Evolutionary conservation across 2,329 filamentous ascomycete species (phyloP).

Genomic region (Macroventuria anomochaeta): DNA sequence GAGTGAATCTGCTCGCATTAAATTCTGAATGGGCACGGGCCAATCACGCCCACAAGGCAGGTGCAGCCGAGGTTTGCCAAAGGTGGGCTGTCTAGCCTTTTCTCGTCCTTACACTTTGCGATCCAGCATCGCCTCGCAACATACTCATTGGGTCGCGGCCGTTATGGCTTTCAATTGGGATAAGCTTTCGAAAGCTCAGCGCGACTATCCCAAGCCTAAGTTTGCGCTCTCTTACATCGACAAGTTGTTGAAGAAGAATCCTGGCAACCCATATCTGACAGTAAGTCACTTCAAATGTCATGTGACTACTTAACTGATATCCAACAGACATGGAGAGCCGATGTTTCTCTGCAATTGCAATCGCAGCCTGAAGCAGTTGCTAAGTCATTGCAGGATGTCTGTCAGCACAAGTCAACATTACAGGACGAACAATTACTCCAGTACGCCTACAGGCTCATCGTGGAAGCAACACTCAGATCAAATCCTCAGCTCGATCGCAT

Average conservation of each 20-base stretch:
- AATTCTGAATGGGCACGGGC: conserved; percentile 4
- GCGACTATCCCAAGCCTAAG: conserved; percentile 45
- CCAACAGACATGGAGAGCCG: conserved; percentile 42
- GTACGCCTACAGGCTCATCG: conserved; percentile 35
- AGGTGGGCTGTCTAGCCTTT: conserved; percentile 25
- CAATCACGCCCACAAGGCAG: neutral
- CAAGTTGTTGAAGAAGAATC: conserved; percentile 46
- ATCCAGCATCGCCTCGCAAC: conserved; percentile 7
- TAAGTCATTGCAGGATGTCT: conserved; percentile 25
- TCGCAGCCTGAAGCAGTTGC: conserved; percentile 17
- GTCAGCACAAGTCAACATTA: conserved; percentile 30
- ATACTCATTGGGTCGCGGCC: conserved; percentile 1
- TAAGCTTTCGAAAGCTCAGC: conserved; percentile 40
- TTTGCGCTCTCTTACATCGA: conserved; percentile 41
- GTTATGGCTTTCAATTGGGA: conserved; percentile 48
- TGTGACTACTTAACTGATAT: conserved; percentile 4
- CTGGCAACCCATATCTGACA: conserved; percentile 45
- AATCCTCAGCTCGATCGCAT: conserved; percentile 4
- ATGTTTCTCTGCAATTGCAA: conserved; percentile 30
- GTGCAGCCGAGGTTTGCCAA: conserved; percentile 24
- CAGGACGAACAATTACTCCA: conserved; percentile 36
- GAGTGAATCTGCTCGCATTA: neutral
- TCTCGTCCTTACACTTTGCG: conserved; percentile 16
- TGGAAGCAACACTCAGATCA: conserved; percentile 27
- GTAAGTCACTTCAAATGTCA: conserved; percentile 20